Evolutionary conservation across 768 basidiomycete genomes (phyloP), one percentile per base, ranked within the genome.

Genomic region (Rhodotorula babjevae): DNA sequence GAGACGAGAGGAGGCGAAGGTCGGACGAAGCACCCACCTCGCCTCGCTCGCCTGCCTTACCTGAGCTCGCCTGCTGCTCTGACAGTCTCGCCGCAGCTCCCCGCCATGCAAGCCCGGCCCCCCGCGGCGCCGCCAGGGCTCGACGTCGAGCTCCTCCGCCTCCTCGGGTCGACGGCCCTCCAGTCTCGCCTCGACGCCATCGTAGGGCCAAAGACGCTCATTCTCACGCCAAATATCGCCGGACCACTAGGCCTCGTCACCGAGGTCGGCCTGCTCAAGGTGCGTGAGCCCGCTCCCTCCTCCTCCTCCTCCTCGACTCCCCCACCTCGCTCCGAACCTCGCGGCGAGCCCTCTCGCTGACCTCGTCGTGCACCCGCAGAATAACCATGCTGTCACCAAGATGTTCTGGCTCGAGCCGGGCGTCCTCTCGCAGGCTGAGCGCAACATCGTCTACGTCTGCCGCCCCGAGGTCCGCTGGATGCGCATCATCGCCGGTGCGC

Each of bases 401-500:
- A 95, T 99, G 91, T 96, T 94, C 83, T 99, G 96, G 95, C 87
- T 99, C 33, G 96, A 98, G 82, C 81, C 89, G 19, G 94, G 94
- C 27, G 88, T 91, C 16, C 82, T 98, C 59, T 85, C 87, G 21
- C 89, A 91, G 6, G 85, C 87, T 7, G 93, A 94, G 12, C 86
- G 90, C 47, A 94, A 94, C 77, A 87, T 98, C 69, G 87, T 99
- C 29, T 99, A 97, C 82, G 86, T 99, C 16, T 95, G 91, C 80
- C 86, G 93, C 46, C 93, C 95, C 5, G 85, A 86, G 77, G 90
- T 96, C 71, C 89, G 86, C 72, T 87, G 88, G 80, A 87, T 93
- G 79, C 90, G 90, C 82, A 89, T 91, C 65, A 90, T 98, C 65
- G 93, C 95, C 75, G 91, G 96, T 94, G 80, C 77, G 88, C 83